These are phyloP conservation scores for Aspergillus bombycis DNA, from an alignment of 2,329 filamentous ascomycete genomes.

Conservation along the genomic window DNA sequence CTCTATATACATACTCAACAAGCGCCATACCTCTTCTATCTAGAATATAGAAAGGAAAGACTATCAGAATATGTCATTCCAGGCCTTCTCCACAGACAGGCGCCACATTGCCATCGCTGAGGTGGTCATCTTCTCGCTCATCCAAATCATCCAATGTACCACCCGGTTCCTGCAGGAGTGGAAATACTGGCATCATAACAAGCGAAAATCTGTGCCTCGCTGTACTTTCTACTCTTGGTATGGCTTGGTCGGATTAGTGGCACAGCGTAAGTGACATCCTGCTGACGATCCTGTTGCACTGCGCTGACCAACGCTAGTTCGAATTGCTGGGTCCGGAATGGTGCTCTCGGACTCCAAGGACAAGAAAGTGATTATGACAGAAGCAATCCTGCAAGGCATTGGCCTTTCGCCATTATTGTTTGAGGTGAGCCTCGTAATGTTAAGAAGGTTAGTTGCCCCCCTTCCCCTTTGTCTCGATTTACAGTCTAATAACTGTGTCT, in stretches of 20 bases:
- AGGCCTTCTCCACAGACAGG: conserved; percentile 7
- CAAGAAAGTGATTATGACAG: conserved; percentile 25
- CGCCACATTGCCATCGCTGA: conserved; percentile 29
- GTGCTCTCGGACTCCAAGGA: conserved; percentile 21
- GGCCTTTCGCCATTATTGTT: conserved; percentile 35
- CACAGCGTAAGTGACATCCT: conserved; percentile 27
- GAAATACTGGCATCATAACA: conserved; percentile 32
- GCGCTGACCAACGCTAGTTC: conserved; percentile 21
- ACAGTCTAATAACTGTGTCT: no score
- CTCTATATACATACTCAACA: neutral
- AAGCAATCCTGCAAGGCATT: conserved; percentile 27
- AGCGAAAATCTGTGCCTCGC: conserved; percentile 16
- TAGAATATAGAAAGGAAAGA: neutral
- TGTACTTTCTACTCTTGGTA: conserved; percentile 32
- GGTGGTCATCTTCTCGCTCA: conserved; percentile 27
- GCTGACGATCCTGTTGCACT: neutral
- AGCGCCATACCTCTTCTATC: neutral
- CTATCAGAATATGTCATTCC: neutral
- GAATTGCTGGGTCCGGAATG: conserved; percentile 29
- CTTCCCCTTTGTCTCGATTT: no score
- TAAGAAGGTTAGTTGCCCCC: conserved; percentile 25
- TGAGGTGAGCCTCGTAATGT: conserved; percentile 31
- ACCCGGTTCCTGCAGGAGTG: conserved; percentile 30
- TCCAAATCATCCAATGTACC: conserved; percentile 25
- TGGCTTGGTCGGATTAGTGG: conserved; percentile 29